phyloP scores from a whole-genome alignment of 2,329 filamentous ascomycete species.

The Lanzia echinophila region DNA sequence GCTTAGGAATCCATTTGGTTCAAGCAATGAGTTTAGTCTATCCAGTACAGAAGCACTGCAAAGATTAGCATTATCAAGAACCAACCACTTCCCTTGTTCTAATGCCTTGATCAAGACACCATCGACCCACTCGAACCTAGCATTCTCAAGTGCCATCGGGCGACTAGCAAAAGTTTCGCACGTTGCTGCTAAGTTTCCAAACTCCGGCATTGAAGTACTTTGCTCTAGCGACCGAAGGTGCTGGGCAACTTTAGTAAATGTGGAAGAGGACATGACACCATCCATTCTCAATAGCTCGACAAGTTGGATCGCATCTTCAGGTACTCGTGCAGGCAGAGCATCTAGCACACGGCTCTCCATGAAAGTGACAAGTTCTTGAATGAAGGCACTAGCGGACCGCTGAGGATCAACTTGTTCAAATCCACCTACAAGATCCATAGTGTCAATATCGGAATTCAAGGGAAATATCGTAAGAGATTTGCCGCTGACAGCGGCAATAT shows the following conservation, averaged over 20 bases:
- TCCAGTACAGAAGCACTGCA: conserved; percentile 94
- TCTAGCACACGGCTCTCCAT: conserved; percentile 46
- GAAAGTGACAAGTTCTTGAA: conserved; percentile 46
- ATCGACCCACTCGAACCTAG: conserved; percentile 93
- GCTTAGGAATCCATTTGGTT: conserved; percentile 79
- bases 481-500: conserved; percentile 73
- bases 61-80: conserved; percentile 94
- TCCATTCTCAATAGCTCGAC: conserved; percentile 41
- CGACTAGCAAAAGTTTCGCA: conserved; percentile 40
- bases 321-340: conserved; percentile 41
- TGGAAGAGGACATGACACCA: conserved; percentile 12
- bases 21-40: conserved; percentile 86
- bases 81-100: conserved; percentile 80
- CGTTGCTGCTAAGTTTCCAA: conserved; percentile 19
- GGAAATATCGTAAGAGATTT: conserved; percentile 74
- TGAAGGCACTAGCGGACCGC: conserved; percentile 59
- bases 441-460: conserved; percentile 91
- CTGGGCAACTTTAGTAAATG: conserved; percentile 27
- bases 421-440: conserved; percentile 93
- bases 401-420: conserved; percentile 90
- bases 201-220: conserved; percentile 37
- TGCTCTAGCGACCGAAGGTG: conserved; percentile 26
- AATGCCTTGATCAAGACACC: conserved; percentile 85
- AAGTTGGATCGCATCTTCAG: conserved; percentile 42
- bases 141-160: conserved; percentile 56